These are phyloP conservation scores for Zelopaecilomyces penicillatus DNA, from an alignment of 2,329 filamentous ascomycete genomes.

Conservation along the genomic window DNA sequence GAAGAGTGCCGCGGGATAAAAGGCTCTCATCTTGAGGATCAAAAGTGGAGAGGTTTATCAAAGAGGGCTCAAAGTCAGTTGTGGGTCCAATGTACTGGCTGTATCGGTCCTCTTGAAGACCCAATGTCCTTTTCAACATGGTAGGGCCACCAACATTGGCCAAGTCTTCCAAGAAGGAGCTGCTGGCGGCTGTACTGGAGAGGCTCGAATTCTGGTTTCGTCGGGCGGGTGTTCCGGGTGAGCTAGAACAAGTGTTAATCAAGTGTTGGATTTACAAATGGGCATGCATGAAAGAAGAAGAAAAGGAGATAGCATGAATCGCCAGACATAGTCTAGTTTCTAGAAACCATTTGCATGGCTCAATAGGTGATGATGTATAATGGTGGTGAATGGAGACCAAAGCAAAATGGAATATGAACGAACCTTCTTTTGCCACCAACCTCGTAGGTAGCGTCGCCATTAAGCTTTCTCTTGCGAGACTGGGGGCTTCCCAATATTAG, in stretches of 20 bases:
- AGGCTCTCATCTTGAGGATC: conserved; percentile 75
- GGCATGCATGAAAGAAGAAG: background rate
- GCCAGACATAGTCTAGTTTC: too few species aligned
- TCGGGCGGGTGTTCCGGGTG: conserved; percentile 43
- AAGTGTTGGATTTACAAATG: conserved; percentile 24
- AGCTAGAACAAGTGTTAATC: conserved; percentile 41
- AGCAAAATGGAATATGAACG: conserved; percentile 20
- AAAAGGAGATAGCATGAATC: too few species aligned
- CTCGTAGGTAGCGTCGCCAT: conserved; percentile 53
- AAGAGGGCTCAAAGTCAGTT: conserved; percentile 74
- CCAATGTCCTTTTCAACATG: conserved; percentile 60
- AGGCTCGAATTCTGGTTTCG: conserved; percentile 48
- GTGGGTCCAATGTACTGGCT: conserved; percentile 79
- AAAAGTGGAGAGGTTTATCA: conserved; percentile 73
- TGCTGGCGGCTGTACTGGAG: conserved; percentile 54
- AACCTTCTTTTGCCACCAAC: conserved; percentile 62
- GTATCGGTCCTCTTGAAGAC: conserved; percentile 68
- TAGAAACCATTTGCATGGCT: too few species aligned
- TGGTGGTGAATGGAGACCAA: background rate
- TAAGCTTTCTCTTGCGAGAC: conserved; percentile 71
- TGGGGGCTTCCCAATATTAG: conserved; percentile 62
- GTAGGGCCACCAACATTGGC: conserved; percentile 60
- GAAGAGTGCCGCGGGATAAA: conserved; percentile 57
- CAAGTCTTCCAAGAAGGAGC: conserved; percentile 60
- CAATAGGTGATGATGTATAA: background rate